phyloP scores from a whole-genome alignment of 805 yeast species.

The Ogataea ganodermae region DNA sequence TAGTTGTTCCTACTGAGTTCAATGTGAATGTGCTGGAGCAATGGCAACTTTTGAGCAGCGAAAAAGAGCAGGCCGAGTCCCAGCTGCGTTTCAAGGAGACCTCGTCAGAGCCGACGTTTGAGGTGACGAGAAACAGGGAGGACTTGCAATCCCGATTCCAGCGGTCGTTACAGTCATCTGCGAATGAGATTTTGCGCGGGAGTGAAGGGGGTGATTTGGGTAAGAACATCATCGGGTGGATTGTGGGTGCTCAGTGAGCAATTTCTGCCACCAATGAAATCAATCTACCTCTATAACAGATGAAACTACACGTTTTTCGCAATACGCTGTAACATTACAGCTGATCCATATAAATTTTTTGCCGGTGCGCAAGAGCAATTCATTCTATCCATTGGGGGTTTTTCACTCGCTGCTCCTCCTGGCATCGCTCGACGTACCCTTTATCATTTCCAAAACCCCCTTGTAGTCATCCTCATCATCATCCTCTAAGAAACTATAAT shows the following conservation, averaged over 20 bases:
- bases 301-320: no score
- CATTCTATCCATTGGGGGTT: no score
- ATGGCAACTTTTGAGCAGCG: slow-evolving; percentile 54
- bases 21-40: slow-evolving; percentile 57
- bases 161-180: slow-evolving; percentile 32
- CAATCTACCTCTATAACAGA: no score
- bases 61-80: slow-evolving; percentile 30
- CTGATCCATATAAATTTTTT: no score
- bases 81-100: slow-evolving; percentile 4
- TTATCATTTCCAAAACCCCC: not conserved
- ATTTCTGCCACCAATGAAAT: no score
- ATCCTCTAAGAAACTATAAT: slow-evolving; percentile 6
- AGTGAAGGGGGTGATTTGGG: slow-evolving; percentile 31
- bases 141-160: slow-evolving; percentile 32
- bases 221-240: slow-evolving; percentile 38
- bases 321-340: no score
- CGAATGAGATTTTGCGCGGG: slow-evolving; percentile 24
- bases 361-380: no score
- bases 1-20: slow-evolving; percentile 55
- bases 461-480: slow-evolving; percentile 5
- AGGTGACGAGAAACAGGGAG: slow-evolving; percentile 10
- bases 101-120: not conserved
- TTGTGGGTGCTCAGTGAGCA: slow-evolving; percentile 33
- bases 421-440: not conserved
- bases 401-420: not conserved